Evolutionary conservation across 2,329 filamentous ascomycete genomes (phyloP).

Genomic region (Alternaria arborescens): DNA sequence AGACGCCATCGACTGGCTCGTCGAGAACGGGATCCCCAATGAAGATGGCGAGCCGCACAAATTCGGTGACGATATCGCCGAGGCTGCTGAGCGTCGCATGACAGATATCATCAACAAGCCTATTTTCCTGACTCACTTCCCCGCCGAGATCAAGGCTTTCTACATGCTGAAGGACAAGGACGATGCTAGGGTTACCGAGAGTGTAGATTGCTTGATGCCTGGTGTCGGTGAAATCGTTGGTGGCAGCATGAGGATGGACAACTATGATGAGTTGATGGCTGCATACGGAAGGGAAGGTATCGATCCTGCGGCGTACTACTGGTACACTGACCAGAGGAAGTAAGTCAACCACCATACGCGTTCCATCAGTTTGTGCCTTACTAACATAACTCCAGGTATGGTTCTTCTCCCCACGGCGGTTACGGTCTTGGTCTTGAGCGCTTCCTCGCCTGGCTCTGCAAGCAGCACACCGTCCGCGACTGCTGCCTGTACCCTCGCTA

Average conservation of each 20-base stretch:
- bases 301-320: slow-evolving; percentile 87
- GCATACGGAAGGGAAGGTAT: slow-evolving; percentile 90
- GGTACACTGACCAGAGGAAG: slow-evolving; percentile 98
- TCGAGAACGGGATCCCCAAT: slow-evolving; percentile 88
- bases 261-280: slow-evolving; percentile 82
- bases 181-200: slow-evolving; percentile 88
- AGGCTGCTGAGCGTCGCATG: slow-evolving; percentile 96
- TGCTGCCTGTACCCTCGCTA: slow-evolving; percentile 81
- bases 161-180: slow-evolving; percentile 93
- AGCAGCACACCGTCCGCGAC: slow-evolving; percentile 71
- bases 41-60: slow-evolving; percentile 89
- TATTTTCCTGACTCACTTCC: slow-evolving; percentile 97
- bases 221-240: slow-evolving; percentile 97
- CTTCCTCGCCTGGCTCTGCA: slow-evolving; percentile 73
- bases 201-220: slow-evolving; percentile 87
- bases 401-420: slow-evolving; percentile 88
- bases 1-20: slow-evolving; percentile 94
- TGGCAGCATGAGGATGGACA: slow-evolving; percentile 94
- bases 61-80: slow-evolving; percentile 97
- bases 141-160: slow-evolving; percentile 96
- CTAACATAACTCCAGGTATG: slow-evolving; percentile 69
- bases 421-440: slow-evolving; percentile 94
- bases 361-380: not conserved
- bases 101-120: slow-evolving; percentile 95
- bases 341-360: slow-evolving; percentile 58